A percentile compares a stretch with the other conserved stretches of the same genome.
These are phyloP conservation scores for Hansenula lynferdii DNA, from an alignment of 1,139 yeast genomes.

Conservation along the genomic window DNA sequence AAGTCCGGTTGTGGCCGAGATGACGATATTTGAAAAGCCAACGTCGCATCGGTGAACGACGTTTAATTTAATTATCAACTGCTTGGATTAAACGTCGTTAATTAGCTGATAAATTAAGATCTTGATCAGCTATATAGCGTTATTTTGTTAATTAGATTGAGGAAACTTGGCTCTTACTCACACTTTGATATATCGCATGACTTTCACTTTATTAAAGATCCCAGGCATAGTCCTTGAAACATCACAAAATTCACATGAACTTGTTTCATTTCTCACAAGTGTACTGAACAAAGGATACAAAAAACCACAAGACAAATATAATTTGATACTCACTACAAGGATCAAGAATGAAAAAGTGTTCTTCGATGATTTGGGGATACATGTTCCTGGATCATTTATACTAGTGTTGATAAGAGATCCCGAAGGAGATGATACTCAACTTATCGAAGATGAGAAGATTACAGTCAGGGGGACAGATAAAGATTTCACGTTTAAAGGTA, in stretches of 20 bases:
- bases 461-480: constrained; percentile 8
- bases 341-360: constrained; percentile 30
- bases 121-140: no score
- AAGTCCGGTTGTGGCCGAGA: no score
- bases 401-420: constrained; percentile 9
- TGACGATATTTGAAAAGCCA: no score
- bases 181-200: no score
- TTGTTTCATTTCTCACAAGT: constrained; percentile 3
- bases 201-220: background rate
- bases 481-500: constrained; percentile 25
- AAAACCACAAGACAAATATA: constrained; percentile 38
- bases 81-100: no score
- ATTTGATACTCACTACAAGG: constrained; percentile 39
- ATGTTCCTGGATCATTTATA: constrained; percentile 15
- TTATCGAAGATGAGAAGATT: background rate
- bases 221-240: background rate
- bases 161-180: no score
- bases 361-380: constrained; percentile 28
- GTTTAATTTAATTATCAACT: no score
- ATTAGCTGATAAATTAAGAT: no score
- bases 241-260: background rate
- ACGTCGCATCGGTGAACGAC: no score
- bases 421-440: background rate
- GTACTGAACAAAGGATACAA: constrained; percentile 44
- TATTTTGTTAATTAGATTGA: background rate